Conservation (phyloP, 2,329 filamentous ascomycete genomes). For the Orbilia ellipsospora region DNA sequence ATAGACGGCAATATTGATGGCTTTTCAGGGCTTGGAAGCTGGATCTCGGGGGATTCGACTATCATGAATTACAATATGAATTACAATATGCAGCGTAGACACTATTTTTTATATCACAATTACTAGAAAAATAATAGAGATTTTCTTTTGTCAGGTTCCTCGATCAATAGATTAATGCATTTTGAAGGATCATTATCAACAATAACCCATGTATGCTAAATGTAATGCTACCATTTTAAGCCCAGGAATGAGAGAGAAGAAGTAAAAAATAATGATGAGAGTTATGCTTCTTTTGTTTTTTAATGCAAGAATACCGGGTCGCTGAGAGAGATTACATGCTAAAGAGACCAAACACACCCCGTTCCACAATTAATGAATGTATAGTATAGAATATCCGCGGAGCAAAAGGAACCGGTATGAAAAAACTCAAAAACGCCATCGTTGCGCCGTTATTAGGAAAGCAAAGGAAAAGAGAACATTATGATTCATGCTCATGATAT, state of each 20-base stretch:
- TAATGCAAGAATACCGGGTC: conserved; percentile 26
- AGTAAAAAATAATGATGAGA: neutral
- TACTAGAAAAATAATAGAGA: conserved; percentile 13
- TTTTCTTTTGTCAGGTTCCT: neutral
- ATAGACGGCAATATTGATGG: conserved; percentile 61
- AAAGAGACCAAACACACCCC: conserved; percentile 7
- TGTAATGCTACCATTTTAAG: neutral
- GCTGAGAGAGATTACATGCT: conserved; percentile 41
- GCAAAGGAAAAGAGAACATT: neutral
- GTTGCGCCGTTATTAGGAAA: conserved; percentile 27
- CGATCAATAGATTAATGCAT: neutral
- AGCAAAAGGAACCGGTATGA: conserved; percentile 14
- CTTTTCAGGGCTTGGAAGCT: neutral
- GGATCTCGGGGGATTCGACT: neutral
- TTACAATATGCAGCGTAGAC: too few species aligned
- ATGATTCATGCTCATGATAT: conserved; percentile 17
- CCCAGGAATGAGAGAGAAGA: neutral
- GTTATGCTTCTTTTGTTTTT: conserved; percentile 24
- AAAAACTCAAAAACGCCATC: conserved; percentile 22
- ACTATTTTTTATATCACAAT: neutral
- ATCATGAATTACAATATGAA: too few species aligned
- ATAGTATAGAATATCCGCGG: conserved; percentile 2
- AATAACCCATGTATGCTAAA: conserved; percentile 3
- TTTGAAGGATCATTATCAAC: neutral
- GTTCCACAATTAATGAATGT: conserved; percentile 8